A percentile compares a stretch with the other conserved stretches of the same genome.
Conservation (phyloP, 305 asterid species). For the Petunia hybrid region DNA sequence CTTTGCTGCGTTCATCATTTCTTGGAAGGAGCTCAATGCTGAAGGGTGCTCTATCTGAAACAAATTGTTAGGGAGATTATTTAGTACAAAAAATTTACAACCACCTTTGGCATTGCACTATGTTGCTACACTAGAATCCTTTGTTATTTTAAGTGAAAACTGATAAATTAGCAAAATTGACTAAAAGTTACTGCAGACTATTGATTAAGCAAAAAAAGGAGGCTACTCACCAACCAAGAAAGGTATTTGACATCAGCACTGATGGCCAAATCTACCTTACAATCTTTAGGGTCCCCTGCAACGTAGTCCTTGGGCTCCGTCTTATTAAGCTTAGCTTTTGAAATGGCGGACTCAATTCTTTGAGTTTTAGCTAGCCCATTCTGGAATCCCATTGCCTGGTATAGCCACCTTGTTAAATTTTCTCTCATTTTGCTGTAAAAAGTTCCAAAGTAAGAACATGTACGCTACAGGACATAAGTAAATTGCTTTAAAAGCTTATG, state of each 20-base stretch:
- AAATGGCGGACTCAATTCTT: constrained; percentile 4
- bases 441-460: background rate
- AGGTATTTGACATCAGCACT: constrained; percentile 40
- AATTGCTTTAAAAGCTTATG: background rate
- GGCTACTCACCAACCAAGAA: constrained; percentile 69
- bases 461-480: too few species aligned
- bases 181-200: background rate
- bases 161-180: too few species aligned
- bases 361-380: constrained; percentile 46
- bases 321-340: constrained; percentile 31
- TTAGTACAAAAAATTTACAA: background rate
- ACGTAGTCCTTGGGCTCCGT: constrained; percentile 36
- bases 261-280: constrained; percentile 14
- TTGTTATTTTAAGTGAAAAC: too few species aligned
- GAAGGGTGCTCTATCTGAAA: constrained; percentile 68
- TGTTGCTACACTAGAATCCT: too few species aligned
- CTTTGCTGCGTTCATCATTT: constrained; percentile 41
- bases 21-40: constrained; percentile 57
- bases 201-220: background rate
- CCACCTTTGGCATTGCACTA: too few species aligned
- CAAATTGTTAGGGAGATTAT: background rate
- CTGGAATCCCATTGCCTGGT: constrained; percentile 50
- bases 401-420: constrained; percentile 46
- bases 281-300: constrained; percentile 34
- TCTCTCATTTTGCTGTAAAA: constrained; percentile 61